Percentiles rank a stretch among this genome's conserved stretches.
Conservation (phyloP, 257 asterid genomes). For the Fraxinus pennsylvanica region DNA sequence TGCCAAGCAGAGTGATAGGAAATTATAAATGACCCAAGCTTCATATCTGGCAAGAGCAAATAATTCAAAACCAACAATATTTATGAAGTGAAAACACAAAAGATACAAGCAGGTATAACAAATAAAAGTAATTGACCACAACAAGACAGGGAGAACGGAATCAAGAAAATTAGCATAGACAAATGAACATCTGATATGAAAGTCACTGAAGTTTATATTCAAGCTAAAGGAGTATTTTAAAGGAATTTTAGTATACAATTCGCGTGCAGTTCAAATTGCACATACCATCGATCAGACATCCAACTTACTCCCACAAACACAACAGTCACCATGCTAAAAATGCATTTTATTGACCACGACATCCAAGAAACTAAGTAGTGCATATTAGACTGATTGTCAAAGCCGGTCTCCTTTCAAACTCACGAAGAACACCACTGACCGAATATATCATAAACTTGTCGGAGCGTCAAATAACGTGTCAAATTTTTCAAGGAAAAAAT, state of each 20-base stretch:
- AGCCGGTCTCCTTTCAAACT: background rate
- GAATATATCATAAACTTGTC: background rate
- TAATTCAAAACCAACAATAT: constrained; percentile 18
- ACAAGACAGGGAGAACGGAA: constrained; percentile 12
- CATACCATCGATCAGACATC: background rate
- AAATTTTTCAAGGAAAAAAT: background rate
- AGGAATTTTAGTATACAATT: background rate
- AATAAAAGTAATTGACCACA: constrained; percentile 7
- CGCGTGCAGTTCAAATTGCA: background rate
- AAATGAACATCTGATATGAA: constrained; percentile 10
- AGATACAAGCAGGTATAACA: constrained; percentile 14
- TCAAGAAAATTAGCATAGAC: constrained; percentile 13
- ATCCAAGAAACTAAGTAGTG: background rate
- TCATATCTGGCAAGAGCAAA: constrained; percentile 71
- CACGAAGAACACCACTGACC: background rate
- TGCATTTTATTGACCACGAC: background rate
- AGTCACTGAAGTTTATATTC: constrained; percentile 3
- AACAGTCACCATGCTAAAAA: constrained; percentile 9
- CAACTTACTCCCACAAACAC: background rate
- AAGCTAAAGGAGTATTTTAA: background rate
- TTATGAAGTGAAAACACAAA: constrained; percentile 13
- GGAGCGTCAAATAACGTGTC: background rate
- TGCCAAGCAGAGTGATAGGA: constrained; percentile 93
- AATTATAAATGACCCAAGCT: constrained; percentile 99
- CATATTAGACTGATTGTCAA: background rate